Evolutionary conservation across 129 eudicot species (phyloP).

Genomic region (Scalesia atractyloides): DNA sequence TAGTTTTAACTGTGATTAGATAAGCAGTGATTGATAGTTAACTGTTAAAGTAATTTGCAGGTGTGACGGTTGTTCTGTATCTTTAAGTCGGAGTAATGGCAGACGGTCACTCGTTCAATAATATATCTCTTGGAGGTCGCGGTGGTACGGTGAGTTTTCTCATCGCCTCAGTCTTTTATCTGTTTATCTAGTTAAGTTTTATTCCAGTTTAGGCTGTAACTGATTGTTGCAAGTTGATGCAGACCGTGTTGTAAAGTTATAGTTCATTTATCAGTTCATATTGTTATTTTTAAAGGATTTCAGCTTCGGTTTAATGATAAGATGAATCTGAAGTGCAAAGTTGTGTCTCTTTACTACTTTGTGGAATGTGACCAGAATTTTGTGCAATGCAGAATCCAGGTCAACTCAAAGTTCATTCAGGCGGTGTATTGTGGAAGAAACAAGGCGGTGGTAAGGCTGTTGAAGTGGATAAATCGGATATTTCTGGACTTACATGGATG

Average conservation of each 20-base stretch:
- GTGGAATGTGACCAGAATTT: neutral
- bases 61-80: constrained; percentile 15
- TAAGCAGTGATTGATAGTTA: constrained; percentile 3
- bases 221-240: constrained; percentile 6
- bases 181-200: neutral
- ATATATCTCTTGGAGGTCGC: constrained; percentile 84
- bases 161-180: constrained; percentile 4
- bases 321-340: neutral
- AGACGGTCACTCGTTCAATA: constrained; percentile 82
- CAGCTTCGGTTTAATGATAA: neutral
- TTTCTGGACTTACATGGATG: constrained; percentile 77
- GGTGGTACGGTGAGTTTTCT: constrained; percentile 80
- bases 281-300: neutral
- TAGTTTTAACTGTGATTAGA: constrained; percentile 13
- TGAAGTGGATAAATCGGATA: constrained; percentile 75
- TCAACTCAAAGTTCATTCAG: constrained; percentile 73
- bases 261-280: neutral
- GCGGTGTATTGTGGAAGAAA: constrained; percentile 85
- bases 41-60: constrained; percentile 5
- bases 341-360: neutral
- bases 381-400: constrained; percentile 72
- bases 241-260: neutral
- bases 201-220: neutral
- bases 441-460: constrained; percentile 97
- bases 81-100: constrained; percentile 46